These are phyloP conservation scores for Betula pendula DNA, from an alignment of 306 rosid species.

Conservation along the genomic window DNA sequence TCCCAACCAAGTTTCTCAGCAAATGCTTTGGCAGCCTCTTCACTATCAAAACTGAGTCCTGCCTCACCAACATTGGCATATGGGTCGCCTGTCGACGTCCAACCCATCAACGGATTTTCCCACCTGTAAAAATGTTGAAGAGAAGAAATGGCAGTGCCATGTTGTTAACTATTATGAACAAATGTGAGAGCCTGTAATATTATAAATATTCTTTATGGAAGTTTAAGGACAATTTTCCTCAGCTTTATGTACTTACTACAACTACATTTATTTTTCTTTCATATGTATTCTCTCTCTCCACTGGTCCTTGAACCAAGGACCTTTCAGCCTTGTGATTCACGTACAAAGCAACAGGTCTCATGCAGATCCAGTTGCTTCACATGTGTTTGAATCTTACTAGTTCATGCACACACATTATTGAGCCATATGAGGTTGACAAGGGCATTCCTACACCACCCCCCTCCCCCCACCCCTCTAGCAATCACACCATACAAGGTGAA, in stretches of 20 bases:
- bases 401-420: neutral
- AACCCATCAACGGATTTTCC: conserved; percentile 52
- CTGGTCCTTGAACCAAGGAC: neutral
- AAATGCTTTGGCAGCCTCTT: conserved; percentile 40
- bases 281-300: neutral
- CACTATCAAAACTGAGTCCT: conserved; percentile 37
- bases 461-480: neutral
- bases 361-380: neutral
- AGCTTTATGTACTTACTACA: neutral
- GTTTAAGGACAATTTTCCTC: neutral
- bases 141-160: neutral
- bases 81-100: conserved; percentile 51
- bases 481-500: neutral
- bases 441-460: neutral
- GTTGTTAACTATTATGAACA: neutral
- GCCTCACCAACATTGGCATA: conserved; percentile 49
- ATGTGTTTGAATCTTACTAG: neutral
- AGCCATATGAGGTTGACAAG: neutral
- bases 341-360: conserved; percentile 2
- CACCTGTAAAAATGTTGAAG: conserved; percentile 25
- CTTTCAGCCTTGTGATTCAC: neutral
- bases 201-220: neutral
- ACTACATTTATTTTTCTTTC: neutral
- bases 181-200: neutral
- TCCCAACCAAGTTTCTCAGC: conserved; percentile 42